A percentile compares a stretch with the other conserved stretches of the same genome.
These are phyloP conservation scores for Fraxinus greggii DNA, from an alignment of 305 asterid species.

Conservation along the genomic window DNA sequence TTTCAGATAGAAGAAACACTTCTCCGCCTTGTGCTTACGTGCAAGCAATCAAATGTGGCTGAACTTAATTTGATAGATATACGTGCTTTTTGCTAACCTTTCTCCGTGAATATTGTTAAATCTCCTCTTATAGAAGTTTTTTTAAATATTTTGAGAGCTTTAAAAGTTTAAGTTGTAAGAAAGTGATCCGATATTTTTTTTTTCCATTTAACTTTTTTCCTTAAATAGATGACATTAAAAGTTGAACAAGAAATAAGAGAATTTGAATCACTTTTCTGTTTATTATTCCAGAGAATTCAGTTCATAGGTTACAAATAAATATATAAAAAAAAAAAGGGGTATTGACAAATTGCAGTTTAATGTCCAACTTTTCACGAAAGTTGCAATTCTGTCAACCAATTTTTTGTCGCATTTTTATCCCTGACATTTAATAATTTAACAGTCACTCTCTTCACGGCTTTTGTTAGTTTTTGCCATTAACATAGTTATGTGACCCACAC, in stretches of 20 bases:
- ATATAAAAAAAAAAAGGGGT: neutral
- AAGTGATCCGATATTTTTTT: neutral
- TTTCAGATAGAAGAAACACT: neutral
- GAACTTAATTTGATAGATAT: neutral
- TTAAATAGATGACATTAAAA: neutral
- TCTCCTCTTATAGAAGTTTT: neutral
- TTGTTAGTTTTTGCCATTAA: neutral
- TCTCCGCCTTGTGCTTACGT: neutral
- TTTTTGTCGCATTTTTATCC: neutral
- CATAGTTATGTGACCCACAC: neutral
- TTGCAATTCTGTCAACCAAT: neutral
- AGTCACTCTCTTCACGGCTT: neutral
- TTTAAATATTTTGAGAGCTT: neutral
- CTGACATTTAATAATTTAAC: neutral
- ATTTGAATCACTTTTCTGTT: neutral
- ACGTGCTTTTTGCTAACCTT: neutral
- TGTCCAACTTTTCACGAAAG: neutral
- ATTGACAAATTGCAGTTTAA: neutral
- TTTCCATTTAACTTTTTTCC: neutral
- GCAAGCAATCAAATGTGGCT: slow-evolving; percentile 14
- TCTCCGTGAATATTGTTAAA: neutral
- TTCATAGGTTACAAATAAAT: neutral
- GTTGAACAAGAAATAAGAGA: neutral
- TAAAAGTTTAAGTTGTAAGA: neutral
- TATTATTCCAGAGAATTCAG: neutral